phyloP scores from a whole-genome alignment of 2,329 filamentous ascomycete species.

The Pestalotiopsis fici region DNA sequence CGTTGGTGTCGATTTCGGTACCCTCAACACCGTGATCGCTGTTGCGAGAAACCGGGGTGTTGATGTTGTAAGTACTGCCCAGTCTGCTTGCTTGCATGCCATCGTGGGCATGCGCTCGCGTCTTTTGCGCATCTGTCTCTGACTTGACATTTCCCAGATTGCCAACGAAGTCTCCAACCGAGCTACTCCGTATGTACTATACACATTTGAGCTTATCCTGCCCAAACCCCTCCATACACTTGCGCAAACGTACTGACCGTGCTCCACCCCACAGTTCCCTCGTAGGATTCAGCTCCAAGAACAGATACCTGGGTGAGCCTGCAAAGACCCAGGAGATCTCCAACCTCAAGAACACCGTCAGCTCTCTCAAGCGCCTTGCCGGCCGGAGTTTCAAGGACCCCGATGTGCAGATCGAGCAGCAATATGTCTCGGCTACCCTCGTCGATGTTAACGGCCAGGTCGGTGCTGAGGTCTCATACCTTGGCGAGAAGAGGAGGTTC shows the following conservation, averaged over 20 bases:
- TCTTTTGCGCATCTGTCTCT: conserved; percentile 9
- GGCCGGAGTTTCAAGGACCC: conserved; percentile 86
- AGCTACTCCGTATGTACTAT: conserved; percentile 82
- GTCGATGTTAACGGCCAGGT: conserved; percentile 93
- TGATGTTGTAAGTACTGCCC: conserved; percentile 80
- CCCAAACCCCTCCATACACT: neutral
- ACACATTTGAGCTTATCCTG: neutral
- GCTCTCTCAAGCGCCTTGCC: conserved; percentile 87
- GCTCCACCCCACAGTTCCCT: conserved; percentile 65
- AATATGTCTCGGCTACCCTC: conserved; percentile 83
- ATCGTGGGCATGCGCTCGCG: neutral
- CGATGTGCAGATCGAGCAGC: conserved; percentile 89
- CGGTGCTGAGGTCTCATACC: conserved; percentile 89
- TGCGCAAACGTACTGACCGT: conserved; percentile 21
- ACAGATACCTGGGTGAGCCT: conserved; percentile 89
- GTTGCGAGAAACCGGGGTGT: conserved; percentile 98
- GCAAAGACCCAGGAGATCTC: conserved; percentile 99
- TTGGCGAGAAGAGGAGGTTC: conserved; percentile 94
- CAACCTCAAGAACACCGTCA: conserved; percentile 98
- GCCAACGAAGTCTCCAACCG: conserved; percentile 99
- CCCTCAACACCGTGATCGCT: conserved; percentile 94
- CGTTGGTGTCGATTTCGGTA: conserved; percentile 88
- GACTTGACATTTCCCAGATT: conserved; percentile 60
- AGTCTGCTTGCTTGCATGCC: conserved; percentile 11
- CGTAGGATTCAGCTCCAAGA: conserved; percentile 93